These are phyloP conservation scores for Cryphonectria nitschkei DNA, from an alignment of 2,329 filamentous ascomycete species.

Conservation along the genomic window DNA sequence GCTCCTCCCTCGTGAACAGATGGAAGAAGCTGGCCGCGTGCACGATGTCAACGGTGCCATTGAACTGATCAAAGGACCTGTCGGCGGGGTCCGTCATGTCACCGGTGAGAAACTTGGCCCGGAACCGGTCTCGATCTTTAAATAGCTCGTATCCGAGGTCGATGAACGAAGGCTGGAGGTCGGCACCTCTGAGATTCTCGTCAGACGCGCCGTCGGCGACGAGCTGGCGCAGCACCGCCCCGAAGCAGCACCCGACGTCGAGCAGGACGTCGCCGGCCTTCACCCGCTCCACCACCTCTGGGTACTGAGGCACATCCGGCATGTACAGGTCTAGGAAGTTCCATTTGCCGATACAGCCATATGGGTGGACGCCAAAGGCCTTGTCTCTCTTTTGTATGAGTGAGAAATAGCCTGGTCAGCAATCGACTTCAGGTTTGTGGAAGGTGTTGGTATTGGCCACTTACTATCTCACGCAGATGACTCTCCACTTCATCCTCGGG, in stretches of 20 bases:
- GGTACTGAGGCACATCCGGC: constrained; percentile 39
- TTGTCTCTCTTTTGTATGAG: constrained; percentile 37
- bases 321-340: constrained; percentile 44
- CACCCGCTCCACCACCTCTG: constrained; percentile 36
- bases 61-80: constrained; percentile 27
- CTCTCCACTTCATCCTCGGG: not conserved
- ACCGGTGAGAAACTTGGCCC: constrained; percentile 32
- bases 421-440: not conserved
- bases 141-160: constrained; percentile 42
- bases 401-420: not conserved
- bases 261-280: constrained; percentile 38
- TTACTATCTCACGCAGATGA: constrained; percentile 7
- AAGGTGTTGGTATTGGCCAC: not conserved
- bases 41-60: constrained; percentile 36
- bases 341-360: constrained; percentile 45
- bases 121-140: constrained; percentile 35
- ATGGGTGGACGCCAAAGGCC: constrained; percentile 43
- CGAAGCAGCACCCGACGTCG: constrained; percentile 50
- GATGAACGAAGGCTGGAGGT: constrained; percentile 41
- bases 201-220: constrained; percentile 43
- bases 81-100: constrained; percentile 34
- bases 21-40: constrained; percentile 40
- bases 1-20: constrained; percentile 37
- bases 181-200: constrained; percentile 43
- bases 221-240: constrained; percentile 49